These are phyloP conservation scores for Lentinula raphanica DNA, from an alignment of 768 basidiomycete species.

Conservation along the genomic window DNA sequence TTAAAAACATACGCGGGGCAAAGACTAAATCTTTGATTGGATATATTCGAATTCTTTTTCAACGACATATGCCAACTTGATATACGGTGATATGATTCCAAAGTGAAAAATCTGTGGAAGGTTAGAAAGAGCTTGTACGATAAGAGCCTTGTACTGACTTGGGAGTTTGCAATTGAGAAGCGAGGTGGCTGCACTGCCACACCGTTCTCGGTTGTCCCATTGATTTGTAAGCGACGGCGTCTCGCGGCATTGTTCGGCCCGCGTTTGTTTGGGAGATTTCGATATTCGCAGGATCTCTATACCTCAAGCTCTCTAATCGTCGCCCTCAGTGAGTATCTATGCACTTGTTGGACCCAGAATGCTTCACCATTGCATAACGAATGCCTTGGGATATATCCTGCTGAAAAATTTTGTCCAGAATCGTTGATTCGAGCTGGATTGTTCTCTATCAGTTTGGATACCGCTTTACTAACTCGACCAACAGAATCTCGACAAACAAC, in stretches of 20 bases:
- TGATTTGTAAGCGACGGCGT: background rate
- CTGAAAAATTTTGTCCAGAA: background rate
- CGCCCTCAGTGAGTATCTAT: slow-evolving; percentile 2
- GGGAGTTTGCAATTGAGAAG: background rate
- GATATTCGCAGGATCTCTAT: background rate
- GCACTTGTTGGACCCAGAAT: background rate
- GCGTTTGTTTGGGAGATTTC: background rate
- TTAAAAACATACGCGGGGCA: slow-evolving; percentile 76
- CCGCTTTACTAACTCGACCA: slow-evolving; percentile 23
- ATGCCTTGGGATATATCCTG: background rate
- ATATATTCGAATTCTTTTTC: slow-evolving; percentile 62
- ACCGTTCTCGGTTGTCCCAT: background rate
- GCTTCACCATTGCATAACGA: background rate
- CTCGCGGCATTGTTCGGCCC: background rate
- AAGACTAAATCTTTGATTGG: slow-evolving; percentile 83
- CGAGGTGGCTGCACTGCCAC: background rate
- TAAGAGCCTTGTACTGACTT: background rate
- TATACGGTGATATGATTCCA: slow-evolving; percentile 11
- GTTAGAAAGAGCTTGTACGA: background rate
- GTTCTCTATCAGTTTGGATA: slow-evolving; percentile 33
- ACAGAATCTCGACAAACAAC: slow-evolving; percentile 19
- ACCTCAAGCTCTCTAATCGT: slow-evolving; percentile 3
- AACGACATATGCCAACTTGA: slow-evolving; percentile 89
- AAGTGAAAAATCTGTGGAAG: background rate
- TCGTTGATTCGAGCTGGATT: slow-evolving; percentile 42